phyloP scores from a whole-genome alignment of 2,329 filamentous ascomycete genomes.

The Mariannaea elegans region DNA sequence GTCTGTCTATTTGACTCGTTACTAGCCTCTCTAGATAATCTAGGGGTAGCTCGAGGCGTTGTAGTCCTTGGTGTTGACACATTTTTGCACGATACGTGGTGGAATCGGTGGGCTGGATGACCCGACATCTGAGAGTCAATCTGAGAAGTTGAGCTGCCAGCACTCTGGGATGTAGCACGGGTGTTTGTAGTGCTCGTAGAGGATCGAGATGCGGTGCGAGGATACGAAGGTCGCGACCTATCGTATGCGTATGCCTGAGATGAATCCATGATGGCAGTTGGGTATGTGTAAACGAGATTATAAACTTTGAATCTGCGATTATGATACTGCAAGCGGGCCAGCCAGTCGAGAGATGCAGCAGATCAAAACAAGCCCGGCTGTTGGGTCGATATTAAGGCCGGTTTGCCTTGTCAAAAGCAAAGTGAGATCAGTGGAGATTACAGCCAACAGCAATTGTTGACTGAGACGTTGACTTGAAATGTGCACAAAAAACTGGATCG shows the following conservation, averaged over 20 bases:
- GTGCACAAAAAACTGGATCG: background rate
- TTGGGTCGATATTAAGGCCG: background rate
- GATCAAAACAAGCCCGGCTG: conserved; percentile 9
- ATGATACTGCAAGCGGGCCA: background rate
- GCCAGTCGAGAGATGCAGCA: background rate
- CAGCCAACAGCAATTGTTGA: background rate
- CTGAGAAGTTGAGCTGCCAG: conserved; percentile 54
- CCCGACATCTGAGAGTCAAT: conserved; percentile 46
- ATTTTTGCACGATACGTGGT: conserved; percentile 50
- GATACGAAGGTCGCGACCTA: conserved; percentile 43
- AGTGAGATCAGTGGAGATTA: conserved; percentile 2
- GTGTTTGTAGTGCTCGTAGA: conserved; percentile 55
- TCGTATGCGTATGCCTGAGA: conserved; percentile 36
- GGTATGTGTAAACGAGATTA: background rate
- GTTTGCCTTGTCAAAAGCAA: background rate
- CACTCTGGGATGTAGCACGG: conserved; percentile 51
- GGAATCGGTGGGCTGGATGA: conserved; percentile 50
- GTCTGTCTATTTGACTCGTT: conserved; percentile 52
- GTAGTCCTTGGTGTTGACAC: conserved; percentile 45
- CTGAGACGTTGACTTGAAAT: background rate
- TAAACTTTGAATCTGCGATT: background rate
- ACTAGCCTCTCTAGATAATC: conserved; percentile 53
- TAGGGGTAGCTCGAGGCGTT: conserved; percentile 51
- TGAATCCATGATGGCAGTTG: conserved; percentile 43
- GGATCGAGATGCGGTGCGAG: conserved; percentile 57